phyloP scores from a whole-genome alignment of 805 yeast genomes.

The Yamadazyma sp. region DNA sequence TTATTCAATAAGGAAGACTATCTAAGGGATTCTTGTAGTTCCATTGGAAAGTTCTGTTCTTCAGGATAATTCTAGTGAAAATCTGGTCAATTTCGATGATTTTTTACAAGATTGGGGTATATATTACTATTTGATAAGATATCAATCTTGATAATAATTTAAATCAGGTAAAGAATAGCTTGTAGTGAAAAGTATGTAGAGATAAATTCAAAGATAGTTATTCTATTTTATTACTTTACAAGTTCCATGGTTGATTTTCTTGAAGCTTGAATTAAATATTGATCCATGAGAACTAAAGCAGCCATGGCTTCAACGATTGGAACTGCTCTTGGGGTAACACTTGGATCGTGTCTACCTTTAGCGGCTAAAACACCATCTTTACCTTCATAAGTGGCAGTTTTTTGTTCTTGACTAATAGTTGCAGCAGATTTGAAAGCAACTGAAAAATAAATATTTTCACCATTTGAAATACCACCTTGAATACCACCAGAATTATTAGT shows the following conservation, averaged over 20 bases:
- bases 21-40: too few species aligned
- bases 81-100: too few species aligned
- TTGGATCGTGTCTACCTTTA: conserved; percentile 97
- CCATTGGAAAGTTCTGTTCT: too few species aligned
- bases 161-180: too few species aligned
- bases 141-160: too few species aligned
- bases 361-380: conserved; percentile 85
- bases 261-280: conserved; percentile 78
- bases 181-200: too few species aligned
- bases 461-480: conserved; percentile 97
- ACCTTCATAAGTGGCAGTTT: conserved; percentile 87
- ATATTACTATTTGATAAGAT: too few species aligned
- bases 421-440: conserved; percentile 99
- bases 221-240: conserved; percentile 1
- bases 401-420: conserved; percentile 90
- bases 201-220: too few species aligned
- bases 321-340: conserved; percentile 97
- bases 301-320: conserved; percentile 99
- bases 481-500: conserved; percentile 96
- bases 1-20: too few species aligned
- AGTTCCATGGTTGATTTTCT: conserved; percentile 46
- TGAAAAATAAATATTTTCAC: conserved; percentile 90
- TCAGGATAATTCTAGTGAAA: too few species aligned
- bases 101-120: too few species aligned
- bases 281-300: conserved; percentile 89